Base-by-base conservation (phyloP, 129 eudicot genomes). In the Chrysanthemum seticuspe region DNA sequence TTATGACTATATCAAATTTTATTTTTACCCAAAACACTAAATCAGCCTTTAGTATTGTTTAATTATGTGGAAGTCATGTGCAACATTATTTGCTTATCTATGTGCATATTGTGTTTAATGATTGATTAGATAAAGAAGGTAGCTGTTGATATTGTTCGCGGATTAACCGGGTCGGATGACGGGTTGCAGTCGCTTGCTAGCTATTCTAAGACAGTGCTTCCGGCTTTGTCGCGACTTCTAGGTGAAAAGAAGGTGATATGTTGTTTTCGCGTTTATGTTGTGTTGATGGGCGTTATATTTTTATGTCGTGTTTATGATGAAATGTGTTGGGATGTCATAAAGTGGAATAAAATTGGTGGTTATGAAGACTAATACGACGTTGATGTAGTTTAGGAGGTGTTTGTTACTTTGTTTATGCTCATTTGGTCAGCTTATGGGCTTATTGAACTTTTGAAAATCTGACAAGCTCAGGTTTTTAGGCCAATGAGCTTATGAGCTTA, bases 111-210 rank as follows among this genome's bases (percentile, higher is more conserved):
- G 19, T 74, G 25, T 74, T 1, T n/a, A 62, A 40, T 12, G 56
- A 47, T 48, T 64, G 14, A 19, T 19, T 19, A 89, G 98, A 87
- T 90, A 71, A 90, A 84, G 85, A 94, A 88, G 79, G 96, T 81
- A 50, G 98, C 98, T 51, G 91, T 90, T 70, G 88, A 83, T 58
- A 94, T 94, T 68, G 96, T 94, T 73, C 90, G 89, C 57, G 98
- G 90, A 34, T 84, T 84, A 21, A 90, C 98, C 2, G 70, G 70
- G 9, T 65, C 70, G 11, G 70, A 65, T 9, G 70, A 65, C 21
- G 70, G 70, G 27, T 9, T 65, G 45, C 85, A 48, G 49, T 84
- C 91, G 13, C 88, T 89, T 67, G 92, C 80, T 48, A 72, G 74
- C 21, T 87, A 92, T 77, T 82, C 90, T 6, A 50, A 74, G 15